Percentiles rank a stretch among this genome's conserved stretches.
phyloP scores from a whole-genome alignment of 352 stramenopile genomes.

The Globisporangium cystogenes region DNA sequence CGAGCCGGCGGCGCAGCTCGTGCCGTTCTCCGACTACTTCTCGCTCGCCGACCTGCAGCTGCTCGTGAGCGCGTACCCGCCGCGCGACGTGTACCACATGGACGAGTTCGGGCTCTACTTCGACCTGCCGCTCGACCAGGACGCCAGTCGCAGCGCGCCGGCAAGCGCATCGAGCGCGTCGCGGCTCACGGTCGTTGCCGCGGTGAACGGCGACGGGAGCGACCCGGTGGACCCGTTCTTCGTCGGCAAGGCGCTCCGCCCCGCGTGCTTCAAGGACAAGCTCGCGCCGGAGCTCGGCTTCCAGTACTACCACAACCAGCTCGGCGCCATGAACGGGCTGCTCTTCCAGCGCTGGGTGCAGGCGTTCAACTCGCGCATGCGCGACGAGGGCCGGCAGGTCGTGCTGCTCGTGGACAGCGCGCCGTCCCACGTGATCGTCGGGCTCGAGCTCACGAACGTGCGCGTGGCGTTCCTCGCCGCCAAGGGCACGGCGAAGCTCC shows the following conservation, averaged over 20 bases:
- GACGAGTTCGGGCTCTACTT: conserved; percentile 20
- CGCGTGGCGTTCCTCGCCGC: conserved; percentile 7
- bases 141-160: background rate
- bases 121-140: conserved; percentile 7
- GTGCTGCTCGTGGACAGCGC: conserved; percentile 16
- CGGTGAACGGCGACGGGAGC: conserved; percentile 12
- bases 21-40: conserved; percentile 4
- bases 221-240: conserved; percentile 16
- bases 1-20: background rate
- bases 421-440: conserved; percentile 12
- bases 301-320: conserved; percentile 17
- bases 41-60: conserved; percentile 4
- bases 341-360: conserved; percentile 20
- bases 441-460: conserved; percentile 15
- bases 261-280: conserved; percentile 11
- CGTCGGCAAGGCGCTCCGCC: conserved; percentile 9
- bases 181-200: conserved; percentile 11
- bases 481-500: conserved; percentile 11
- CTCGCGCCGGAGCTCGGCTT: conserved; percentile 13
- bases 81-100: conserved; percentile 17
- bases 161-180: too few relatives aligned
- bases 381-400: conserved; percentile 9
- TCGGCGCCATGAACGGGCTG: conserved; percentile 12
- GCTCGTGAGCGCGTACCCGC: conserved; percentile 6
- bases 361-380: conserved; percentile 14